Percentiles rank a stretch among this genome's conserved stretches.
These are phyloP conservation scores for Liquidambar formosana DNA, from an alignment of 164 flowering plant species.

Conservation along the genomic window DNA sequence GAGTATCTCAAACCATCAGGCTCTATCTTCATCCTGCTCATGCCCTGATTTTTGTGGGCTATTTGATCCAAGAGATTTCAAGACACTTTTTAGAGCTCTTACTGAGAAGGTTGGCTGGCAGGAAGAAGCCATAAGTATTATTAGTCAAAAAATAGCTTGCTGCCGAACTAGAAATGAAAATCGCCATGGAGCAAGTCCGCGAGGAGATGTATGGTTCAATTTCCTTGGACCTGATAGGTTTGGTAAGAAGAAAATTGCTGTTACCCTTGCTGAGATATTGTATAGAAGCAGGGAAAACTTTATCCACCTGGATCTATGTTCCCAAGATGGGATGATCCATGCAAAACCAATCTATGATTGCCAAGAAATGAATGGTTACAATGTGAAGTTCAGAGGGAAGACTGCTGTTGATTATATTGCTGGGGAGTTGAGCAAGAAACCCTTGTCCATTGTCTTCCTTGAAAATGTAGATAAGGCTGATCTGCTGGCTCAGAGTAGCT, in stretches of 20 bases:
- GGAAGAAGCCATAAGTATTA: constrained; percentile 49
- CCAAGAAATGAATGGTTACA: constrained; percentile 34
- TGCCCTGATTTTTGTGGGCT: constrained; percentile 23
- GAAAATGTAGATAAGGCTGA: constrained; percentile 85
- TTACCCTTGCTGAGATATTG: constrained; percentile 70
- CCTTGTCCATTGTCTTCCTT: constrained; percentile 69
- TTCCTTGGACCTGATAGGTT: constrained; percentile 72
- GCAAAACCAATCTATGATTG: constrained; percentile 21
- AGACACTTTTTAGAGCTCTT: constrained; percentile 51
- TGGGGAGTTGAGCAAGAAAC: constrained; percentile 61
- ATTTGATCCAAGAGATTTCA: constrained; percentile 47
- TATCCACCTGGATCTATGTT: constrained; percentile 55
- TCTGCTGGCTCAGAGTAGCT: constrained; percentile 45
- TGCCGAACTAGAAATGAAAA: constrained; percentile 41
- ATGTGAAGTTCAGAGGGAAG: constrained; percentile 60
- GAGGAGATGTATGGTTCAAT: constrained; percentile 73
- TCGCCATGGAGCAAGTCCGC: constrained; percentile 34
- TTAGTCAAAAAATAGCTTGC: constrained; percentile 48
- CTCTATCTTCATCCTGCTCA: constrained; percentile 35
- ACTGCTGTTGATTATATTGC: constrained; percentile 71
- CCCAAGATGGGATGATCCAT: constrained; percentile 26
- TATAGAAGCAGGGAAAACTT: constrained; percentile 54
- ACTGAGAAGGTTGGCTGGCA: constrained; percentile 60
- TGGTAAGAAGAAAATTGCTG: constrained; percentile 63
- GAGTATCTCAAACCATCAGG: constrained; percentile 16